Percentiles rank a stretch among this genome's conserved stretches.
phyloP scores from a whole-genome alignment of 1,139 yeast genomes.

The Magnusiomyces sp. region DNA sequence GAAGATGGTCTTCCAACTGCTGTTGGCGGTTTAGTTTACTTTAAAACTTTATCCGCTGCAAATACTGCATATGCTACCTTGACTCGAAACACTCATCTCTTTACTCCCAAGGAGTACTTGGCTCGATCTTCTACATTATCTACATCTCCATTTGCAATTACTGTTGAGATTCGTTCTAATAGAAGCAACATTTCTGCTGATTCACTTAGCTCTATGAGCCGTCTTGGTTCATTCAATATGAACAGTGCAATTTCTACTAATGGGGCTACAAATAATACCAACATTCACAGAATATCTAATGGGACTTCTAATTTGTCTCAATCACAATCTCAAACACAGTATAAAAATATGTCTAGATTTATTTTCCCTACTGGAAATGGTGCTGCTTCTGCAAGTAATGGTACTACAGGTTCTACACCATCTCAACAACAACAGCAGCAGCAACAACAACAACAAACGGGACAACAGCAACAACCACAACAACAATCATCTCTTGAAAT shows the following conservation, averaged over 20 bases:
- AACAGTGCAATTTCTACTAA: too few species aligned
- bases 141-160: conserved; percentile 19
- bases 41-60: conserved; percentile 57
- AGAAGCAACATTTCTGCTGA: conserved; percentile 2
- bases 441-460: too few species aligned
- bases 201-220: neutral
- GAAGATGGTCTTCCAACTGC: conserved; percentile 30
- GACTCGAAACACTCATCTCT: conserved; percentile 54
- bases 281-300: too few species aligned
- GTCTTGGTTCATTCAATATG: conserved; percentile 1
- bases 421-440: neutral
- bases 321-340: conserved; percentile 6
- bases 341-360: conserved; percentile 11
- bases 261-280: too few species aligned
- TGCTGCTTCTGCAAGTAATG: neutral
- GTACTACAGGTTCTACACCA: conserved; percentile 2
- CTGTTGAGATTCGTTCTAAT: conserved; percentile 20
- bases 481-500: neutral
- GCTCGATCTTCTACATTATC: conserved; percentile 10
- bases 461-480: neutral
- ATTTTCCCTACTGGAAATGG: conserved; percentile 8
- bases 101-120: conserved; percentile 32
- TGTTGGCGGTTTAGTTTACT: conserved; percentile 49
- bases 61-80: conserved; percentile 61
- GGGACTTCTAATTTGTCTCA: conserved; percentile 6